Percentiles rank a stretch among this genome's conserved stretches.
These are phyloP conservation scores for Pulveroboletus ravenelii DNA, from an alignment of 768 basidiomycete species.

Conservation along the genomic window DNA sequence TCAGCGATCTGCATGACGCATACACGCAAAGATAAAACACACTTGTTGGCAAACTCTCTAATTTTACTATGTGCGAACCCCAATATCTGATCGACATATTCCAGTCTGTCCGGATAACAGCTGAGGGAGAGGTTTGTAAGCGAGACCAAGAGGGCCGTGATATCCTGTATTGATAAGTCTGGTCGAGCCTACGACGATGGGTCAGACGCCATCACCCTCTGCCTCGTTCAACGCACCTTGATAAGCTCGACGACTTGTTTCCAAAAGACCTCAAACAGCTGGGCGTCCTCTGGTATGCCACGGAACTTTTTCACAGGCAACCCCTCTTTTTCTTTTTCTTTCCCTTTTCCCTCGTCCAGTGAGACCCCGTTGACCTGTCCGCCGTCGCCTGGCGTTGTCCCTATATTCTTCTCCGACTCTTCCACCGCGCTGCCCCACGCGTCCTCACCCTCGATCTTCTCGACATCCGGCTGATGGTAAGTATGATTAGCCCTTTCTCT, in stretches of 20 bases:
- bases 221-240: constrained; percentile 54
- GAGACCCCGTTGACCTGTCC: constrained; percentile 18
- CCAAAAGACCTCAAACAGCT: constrained; percentile 98
- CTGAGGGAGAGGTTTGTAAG: constrained; percentile 91
- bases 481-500: constrained; percentile 57
- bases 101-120: constrained; percentile 94
- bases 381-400: not conserved
- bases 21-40: constrained; percentile 5
- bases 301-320: constrained; percentile 74
- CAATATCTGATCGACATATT: constrained; percentile 95
- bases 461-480: constrained; percentile 33
- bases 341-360: constrained; percentile 32
- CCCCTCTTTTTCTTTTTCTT: constrained; percentile 60
- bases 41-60: constrained; percentile 81
- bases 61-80: constrained; percentile 85
- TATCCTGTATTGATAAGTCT: constrained; percentile 94
- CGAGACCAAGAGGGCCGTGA: constrained; percentile 93
- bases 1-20: constrained; percentile 4
- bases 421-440: constrained; percentile 22
- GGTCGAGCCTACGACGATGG: constrained; percentile 71
- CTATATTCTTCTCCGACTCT: constrained; percentile 19
- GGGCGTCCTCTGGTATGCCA: constrained; percentile 92
- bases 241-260: constrained; percentile 96
- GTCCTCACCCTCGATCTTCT: constrained; percentile 20
- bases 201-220: not conserved